phyloP scores from a whole-genome alignment of 345 rosid genomes.

The Populus davidiana region DNA sequence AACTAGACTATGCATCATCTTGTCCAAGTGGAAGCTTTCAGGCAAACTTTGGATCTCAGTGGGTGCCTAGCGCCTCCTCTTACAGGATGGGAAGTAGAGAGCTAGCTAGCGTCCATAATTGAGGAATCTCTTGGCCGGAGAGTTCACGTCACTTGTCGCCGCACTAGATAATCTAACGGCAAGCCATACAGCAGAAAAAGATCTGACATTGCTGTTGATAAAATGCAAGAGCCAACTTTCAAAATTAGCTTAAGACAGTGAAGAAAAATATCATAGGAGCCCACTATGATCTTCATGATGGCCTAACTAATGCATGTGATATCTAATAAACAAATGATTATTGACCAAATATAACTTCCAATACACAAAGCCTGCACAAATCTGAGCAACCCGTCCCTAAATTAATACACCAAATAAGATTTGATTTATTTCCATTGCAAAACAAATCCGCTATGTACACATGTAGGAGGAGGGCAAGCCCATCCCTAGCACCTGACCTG shows the following conservation, averaged over 20 bases:
- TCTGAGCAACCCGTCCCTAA: neutral
- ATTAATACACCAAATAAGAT: neutral
- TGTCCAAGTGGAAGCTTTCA: no score
- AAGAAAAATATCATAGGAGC: neutral
- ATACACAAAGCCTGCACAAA: neutral
- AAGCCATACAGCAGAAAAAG: neutral
- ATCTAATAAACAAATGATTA: neutral
- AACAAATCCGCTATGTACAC: slow-evolving; percentile 25
- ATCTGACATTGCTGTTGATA: neutral
- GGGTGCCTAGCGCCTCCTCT: no score
- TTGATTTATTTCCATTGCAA: slow-evolving; percentile 2
- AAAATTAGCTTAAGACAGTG: neutral
- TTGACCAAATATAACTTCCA: neutral
- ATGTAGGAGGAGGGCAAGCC: neutral
- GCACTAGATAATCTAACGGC: neutral
- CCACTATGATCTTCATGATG: neutral
- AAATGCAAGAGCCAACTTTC: neutral
- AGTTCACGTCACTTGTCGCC: neutral
- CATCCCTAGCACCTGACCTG: neutral
- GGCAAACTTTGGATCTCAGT: no score
- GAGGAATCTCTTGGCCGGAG: neutral
- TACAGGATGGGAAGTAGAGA: no score
- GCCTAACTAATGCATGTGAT: neutral
- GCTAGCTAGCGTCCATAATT: no score
- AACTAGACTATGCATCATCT: slow-evolving; percentile 29